These are phyloP conservation scores for Tricholoma saponaceum DNA, from an alignment of 768 basidiomycete species.

Conservation along the genomic window DNA sequence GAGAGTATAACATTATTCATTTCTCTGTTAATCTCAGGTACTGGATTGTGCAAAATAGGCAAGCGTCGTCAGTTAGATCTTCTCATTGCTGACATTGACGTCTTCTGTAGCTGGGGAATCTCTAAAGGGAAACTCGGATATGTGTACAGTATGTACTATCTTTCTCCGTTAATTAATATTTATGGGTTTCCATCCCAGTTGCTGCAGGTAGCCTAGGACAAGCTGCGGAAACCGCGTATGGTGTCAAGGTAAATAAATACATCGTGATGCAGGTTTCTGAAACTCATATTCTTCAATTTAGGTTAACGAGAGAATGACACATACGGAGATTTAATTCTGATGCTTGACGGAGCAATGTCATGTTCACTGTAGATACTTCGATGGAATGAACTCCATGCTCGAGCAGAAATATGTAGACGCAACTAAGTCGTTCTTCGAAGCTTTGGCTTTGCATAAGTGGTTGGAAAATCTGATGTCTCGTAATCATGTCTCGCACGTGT, in stretches of 20 bases:
- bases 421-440: no score
- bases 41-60: background rate
- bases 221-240: background rate
- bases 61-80: background rate
- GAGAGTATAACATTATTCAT: background rate
- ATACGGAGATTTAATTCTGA: background rate
- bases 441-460: no score
- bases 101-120: background rate
- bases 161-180: background rate
- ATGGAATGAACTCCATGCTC: no score
- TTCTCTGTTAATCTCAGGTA: background rate
- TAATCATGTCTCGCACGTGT: no score
- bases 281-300: background rate
- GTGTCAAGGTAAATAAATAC: background rate
- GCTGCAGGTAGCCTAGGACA: background rate
- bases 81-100: background rate
- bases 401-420: no score
- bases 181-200: background rate
- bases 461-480: no score
- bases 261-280: background rate
- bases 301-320: background rate
- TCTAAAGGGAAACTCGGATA: background rate
- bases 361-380: background rate
- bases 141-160: background rate
- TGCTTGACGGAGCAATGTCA: background rate